Evolutionary conservation across 805 yeast species (phyloP), one percentile per base, ranked within the genome.

Genomic region (Ogataea nakhonphanomensis): DNA sequence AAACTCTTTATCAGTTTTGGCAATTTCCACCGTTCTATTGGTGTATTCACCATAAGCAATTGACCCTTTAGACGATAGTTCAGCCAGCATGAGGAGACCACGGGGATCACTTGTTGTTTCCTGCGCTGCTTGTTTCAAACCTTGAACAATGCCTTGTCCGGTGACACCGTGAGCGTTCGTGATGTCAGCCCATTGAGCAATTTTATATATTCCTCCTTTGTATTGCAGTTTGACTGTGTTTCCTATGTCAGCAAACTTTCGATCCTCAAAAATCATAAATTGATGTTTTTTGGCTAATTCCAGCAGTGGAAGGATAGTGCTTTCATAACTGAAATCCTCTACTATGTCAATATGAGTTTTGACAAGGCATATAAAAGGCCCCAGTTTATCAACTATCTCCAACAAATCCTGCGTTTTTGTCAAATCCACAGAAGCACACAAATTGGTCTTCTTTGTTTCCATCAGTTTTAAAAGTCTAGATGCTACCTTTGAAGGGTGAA

Each of bases 181-280:
- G 51, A 93, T 89, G 58, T 93, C 96, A 0, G 98, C 80, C 99
- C 99, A 93, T 55, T 80, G 68, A 10, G 95, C 93, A 46, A 91
- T 91, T 58, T 78, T 80, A 69, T 79, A 89, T 8, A 87, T 82
- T 32, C 99, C 99, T 27, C 95, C 87, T 24, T 84, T 70, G 64
- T 91, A 93, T 65, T 93, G 99, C 32, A 87, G 76, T 66, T 91
- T 90, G 39, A 93, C 99, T 1, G 99, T 93, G 58, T 90, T 88
- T 12, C 99, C 99, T 54, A 93, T 93, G 64, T 93, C 99, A 17
- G 99, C 99, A 65, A 93, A 93, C 67, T 93, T 93, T 49, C 99
- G 76, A 66, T 93, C 99, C 67, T 93, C 99, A 59, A 93, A 93
- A 50, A 93, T 83, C 72, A 93, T 67, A 57, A 93, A 93, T 49